These are phyloP conservation scores for Trichoderma atroviride DNA, from an alignment of 2,329 filamentous ascomycete species.

Conservation along the genomic window DNA sequence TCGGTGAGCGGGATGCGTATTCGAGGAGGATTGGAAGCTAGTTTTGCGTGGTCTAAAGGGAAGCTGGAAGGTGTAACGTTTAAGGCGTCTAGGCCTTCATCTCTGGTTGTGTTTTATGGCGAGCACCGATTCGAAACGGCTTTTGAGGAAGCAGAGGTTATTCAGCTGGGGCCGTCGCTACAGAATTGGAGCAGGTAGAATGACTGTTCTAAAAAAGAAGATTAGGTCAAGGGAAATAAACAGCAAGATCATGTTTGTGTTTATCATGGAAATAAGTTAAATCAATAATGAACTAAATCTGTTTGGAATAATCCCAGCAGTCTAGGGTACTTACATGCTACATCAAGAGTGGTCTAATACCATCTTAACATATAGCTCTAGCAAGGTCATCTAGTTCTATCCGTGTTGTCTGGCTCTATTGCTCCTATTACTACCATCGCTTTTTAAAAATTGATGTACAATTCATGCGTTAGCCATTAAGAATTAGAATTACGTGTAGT, in stretches of 20 bases:
- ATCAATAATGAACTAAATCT: no score
- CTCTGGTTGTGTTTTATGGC: conserved; percentile 15
- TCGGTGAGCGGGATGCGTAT: conserved; percentile 12
- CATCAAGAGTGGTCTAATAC: no score
- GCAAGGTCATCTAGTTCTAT: no score
- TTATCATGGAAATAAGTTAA: no score
- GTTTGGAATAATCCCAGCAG: no score
- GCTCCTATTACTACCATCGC: background rate
- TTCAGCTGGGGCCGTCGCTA: conserved; percentile 19
- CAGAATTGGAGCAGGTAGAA: background rate
- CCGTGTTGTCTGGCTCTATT: no score
- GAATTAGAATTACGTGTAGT: no score
- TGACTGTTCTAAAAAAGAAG: no score
- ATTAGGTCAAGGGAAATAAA: background rate
- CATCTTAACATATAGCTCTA: no score
- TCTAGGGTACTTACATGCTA: no score
- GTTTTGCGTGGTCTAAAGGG: conserved; percentile 15
- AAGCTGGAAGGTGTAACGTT: conserved; percentile 10
- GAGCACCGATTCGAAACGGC: conserved; percentile 3
- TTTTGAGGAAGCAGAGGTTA: conserved; percentile 13
- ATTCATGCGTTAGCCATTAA: background rate
- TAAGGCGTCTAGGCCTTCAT: conserved; percentile 6
- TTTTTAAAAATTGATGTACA: background rate
- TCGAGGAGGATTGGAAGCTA: conserved; percentile 11
- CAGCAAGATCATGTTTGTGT: background rate